These are phyloP conservation scores for Austropuccinia psidii DNA, from an alignment of 1,284 basidiomycete species.

Conservation along the genomic window DNA sequence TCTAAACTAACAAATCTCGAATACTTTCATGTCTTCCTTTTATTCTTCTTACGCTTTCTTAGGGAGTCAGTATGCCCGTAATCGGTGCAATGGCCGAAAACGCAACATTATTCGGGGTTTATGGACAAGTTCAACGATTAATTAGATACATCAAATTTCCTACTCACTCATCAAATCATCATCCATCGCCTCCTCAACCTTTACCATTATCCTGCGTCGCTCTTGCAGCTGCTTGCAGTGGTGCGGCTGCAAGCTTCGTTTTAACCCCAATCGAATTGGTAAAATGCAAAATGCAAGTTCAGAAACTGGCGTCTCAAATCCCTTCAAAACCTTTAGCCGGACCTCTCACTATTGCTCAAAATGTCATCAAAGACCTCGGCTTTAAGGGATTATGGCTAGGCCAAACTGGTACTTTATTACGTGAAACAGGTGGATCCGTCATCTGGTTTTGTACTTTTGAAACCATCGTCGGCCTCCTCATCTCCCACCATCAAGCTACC, in stretches of 20 bases:
- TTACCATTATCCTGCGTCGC: slow-evolving; percentile 61
- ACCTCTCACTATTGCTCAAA: slow-evolving; percentile 61
- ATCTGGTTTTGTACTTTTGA: slow-evolving; percentile 87
- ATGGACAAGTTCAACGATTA: slow-evolving; percentile 69
- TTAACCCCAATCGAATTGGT: slow-evolving; percentile 85
- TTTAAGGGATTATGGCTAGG: slow-evolving; percentile 75
- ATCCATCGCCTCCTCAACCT: slow-evolving; percentile 40
- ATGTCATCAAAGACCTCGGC: slow-evolving; percentile 61
- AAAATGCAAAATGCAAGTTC: slow-evolving; percentile 93
- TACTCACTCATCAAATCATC: slow-evolving; percentile 35
- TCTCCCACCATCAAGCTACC: slow-evolving; percentile 48
- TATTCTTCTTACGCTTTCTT: slow-evolving; percentile 4
- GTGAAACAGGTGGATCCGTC: slow-evolving; percentile 76
- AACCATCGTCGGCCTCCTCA: slow-evolving; percentile 57
- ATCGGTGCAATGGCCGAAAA: slow-evolving; percentile 86
- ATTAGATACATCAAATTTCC: slow-evolving; percentile 48
- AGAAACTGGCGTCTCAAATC: slow-evolving; percentile 60
- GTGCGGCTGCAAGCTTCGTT: slow-evolving; percentile 71
- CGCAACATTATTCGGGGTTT: slow-evolving; percentile 75
- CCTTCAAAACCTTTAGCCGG: slow-evolving; percentile 53
- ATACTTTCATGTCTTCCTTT: background rate
- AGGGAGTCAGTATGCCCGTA: slow-evolving; percentile 82
- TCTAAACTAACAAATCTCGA: background rate
- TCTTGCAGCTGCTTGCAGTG: slow-evolving; percentile 69
- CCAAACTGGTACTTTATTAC: slow-evolving; percentile 73